phyloP scores from a whole-genome alignment of 768 basidiomycete species.

The Leccinum arenicola region DNA sequence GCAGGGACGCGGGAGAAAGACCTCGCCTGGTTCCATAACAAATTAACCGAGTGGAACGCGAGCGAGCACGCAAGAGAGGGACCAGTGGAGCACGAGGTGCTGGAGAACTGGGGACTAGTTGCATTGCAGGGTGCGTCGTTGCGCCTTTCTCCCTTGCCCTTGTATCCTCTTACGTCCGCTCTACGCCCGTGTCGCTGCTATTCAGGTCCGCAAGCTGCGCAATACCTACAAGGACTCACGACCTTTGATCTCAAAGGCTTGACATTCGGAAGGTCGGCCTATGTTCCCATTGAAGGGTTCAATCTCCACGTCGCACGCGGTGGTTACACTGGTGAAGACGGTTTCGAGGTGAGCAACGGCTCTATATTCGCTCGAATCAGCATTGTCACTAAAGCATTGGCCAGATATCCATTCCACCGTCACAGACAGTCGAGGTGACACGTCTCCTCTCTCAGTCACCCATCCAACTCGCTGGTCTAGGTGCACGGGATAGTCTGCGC shows the following conservation, averaged over 20 bases:
- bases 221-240: constrained; percentile 74
- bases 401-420: constrained; percentile 87
- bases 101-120: constrained; percentile 84
- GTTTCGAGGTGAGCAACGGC: constrained; percentile 70
- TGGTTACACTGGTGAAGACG: constrained; percentile 98
- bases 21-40: constrained; percentile 68
- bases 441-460: constrained; percentile 54
- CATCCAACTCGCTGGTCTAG: constrained; percentile 86
- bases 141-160: not conserved
- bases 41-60: constrained; percentile 77
- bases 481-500: constrained; percentile 90
- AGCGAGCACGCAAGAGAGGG: constrained; percentile 47
- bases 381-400: not conserved
- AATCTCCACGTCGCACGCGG: constrained; percentile 84
- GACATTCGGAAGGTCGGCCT: constrained; percentile 84
- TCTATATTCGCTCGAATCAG: not conserved
- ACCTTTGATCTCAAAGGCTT: constrained; percentile 69
- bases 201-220: constrained; percentile 77
- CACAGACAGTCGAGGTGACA: constrained; percentile 69
- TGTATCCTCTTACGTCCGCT: not conserved
- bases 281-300: constrained; percentile 62
- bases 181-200: not conserved
- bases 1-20: constrained; percentile 85
- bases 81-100: constrained; percentile 73
- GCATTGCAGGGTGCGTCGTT: constrained; percentile 80